A percentile compares a stretch with the other conserved stretches of the same genome.
phyloP scores from a whole-genome alignment of 805 yeast species.

The Yamadazyma phyllophila region DNA sequence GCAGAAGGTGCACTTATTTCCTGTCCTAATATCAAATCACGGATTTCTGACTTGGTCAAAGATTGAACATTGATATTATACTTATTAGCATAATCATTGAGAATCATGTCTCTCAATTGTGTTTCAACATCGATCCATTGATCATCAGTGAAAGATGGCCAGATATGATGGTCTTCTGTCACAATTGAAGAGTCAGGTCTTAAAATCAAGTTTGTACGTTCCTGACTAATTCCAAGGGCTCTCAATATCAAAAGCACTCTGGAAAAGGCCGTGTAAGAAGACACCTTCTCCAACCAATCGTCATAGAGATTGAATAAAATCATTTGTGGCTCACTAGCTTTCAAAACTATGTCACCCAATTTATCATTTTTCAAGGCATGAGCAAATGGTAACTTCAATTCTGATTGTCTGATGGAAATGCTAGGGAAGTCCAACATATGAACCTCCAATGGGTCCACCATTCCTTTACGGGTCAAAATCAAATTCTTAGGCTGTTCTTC shows the following conservation, averaged over 20 bases:
- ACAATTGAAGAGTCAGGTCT: constrained; percentile 69
- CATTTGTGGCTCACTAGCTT: constrained; percentile 93
- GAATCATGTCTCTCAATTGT: constrained; percentile 81
- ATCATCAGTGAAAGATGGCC: constrained; percentile 89
- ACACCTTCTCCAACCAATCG: constrained; percentile 83
- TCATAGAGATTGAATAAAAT: constrained; percentile 87
- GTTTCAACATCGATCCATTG: constrained; percentile 92
- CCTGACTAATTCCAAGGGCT: constrained; percentile 75
- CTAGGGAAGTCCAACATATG: constrained; percentile 97
- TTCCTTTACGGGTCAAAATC: constrained; percentile 85
- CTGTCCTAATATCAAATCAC: constrained; percentile 93
- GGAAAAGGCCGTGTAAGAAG: constrained; percentile 92
- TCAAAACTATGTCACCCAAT: constrained; percentile 70
- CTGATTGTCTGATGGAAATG: constrained; percentile 84
- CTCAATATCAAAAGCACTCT: constrained; percentile 79
- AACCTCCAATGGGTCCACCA: constrained; percentile 91
- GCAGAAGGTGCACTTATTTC: constrained; percentile 88
- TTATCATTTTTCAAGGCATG: constrained; percentile 82
- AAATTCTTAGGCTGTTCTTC: constrained; percentile 95
- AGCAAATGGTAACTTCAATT: constrained; percentile 84
- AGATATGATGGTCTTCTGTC: constrained; percentile 77
- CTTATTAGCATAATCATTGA: constrained; percentile 80
- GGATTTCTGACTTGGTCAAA: constrained; percentile 87
- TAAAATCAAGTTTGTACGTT: constrained; percentile 69
- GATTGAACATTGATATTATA: constrained; percentile 83